Conservation (phyloP, 164 flowering plant genomes). For the Protea cynaroides region DNA sequence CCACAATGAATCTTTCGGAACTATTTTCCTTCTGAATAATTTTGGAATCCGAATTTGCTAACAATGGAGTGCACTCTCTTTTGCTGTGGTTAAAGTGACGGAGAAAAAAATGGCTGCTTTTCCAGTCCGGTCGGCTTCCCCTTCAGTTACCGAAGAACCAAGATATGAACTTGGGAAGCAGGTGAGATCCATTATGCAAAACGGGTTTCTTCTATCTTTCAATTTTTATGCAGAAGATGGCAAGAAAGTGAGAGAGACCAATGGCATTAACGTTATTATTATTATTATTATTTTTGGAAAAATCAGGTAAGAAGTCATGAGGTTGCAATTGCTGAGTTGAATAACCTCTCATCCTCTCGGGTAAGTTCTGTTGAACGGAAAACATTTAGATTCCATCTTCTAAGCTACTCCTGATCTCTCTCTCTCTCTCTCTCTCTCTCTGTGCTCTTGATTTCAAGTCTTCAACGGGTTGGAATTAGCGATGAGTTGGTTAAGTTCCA, state of each 20-base stretch:
- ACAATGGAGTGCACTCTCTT: too few relatives aligned
- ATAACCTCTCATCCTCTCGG: constrained; percentile 14
- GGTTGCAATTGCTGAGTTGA: constrained; percentile 15
- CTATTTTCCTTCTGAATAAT: too few relatives aligned
- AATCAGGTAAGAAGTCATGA: constrained; percentile 18
- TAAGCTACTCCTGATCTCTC: too few relatives aligned
- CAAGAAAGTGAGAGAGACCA: not conserved
- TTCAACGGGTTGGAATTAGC: too few relatives aligned
- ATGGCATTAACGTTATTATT: too few relatives aligned
- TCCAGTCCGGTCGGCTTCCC: not conserved
- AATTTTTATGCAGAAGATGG: not conserved
- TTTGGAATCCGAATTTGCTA: too few relatives aligned
- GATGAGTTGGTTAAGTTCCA: too few relatives aligned
- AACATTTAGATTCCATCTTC: not conserved
- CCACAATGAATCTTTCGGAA: too few relatives aligned
- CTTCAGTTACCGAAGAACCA: constrained; percentile 5
- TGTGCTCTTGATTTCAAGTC: too few relatives aligned
- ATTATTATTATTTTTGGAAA: not conserved
- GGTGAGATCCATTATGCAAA: not conserved
- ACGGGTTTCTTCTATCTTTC: not conserved
- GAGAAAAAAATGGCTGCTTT: constrained; percentile 6
- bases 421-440: too few relatives aligned
- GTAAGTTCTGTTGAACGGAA: constrained; percentile 2
- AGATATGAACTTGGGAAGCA: not conserved
- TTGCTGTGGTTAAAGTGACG: too few relatives aligned